phyloP scores from a whole-genome alignment of 495 filamentous ascomycete genomes.

The Geoglossum glabrum region DNA sequence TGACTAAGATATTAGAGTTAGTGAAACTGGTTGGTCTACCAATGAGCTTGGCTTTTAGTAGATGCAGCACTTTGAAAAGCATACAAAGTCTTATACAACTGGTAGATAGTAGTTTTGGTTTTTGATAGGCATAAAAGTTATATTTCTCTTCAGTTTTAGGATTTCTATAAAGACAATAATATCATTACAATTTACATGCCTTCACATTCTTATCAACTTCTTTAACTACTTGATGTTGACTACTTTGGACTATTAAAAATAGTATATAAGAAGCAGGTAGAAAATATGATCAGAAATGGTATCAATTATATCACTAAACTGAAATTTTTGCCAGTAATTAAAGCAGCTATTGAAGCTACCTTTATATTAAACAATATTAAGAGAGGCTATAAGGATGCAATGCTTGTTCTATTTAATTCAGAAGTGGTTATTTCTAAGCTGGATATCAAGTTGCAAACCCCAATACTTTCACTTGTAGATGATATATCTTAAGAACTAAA shows the following conservation, averaged over 20 bases:
- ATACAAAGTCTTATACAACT: too few relatives aligned
- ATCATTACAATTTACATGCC: too few relatives aligned
- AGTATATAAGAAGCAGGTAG: conserved; percentile 6
- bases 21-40: too few relatives aligned
- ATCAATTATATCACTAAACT: conserved; percentile 11
- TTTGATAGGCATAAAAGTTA: too few relatives aligned
- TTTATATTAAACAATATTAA: background rate
- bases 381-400: background rate
- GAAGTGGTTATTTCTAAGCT: background rate
- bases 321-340: conserved; percentile 9
- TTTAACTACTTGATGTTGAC: conserved; percentile 8
- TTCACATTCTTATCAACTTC: conserved; percentile 8
- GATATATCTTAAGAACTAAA: background rate
- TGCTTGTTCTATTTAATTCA: background rate
- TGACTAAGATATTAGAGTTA: too few relatives aligned
- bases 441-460: background rate
- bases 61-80: too few relatives aligned
- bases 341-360: background rate
- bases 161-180: too few relatives aligned
- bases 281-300: background rate
- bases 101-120: too few relatives aligned
- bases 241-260: conserved; percentile 9
- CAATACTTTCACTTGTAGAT: background rate
- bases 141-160: too few relatives aligned
- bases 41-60: too few relatives aligned